Conservation (phyloP, 1,284 basidiomycete species). For the Ustilago sp. region DNA sequence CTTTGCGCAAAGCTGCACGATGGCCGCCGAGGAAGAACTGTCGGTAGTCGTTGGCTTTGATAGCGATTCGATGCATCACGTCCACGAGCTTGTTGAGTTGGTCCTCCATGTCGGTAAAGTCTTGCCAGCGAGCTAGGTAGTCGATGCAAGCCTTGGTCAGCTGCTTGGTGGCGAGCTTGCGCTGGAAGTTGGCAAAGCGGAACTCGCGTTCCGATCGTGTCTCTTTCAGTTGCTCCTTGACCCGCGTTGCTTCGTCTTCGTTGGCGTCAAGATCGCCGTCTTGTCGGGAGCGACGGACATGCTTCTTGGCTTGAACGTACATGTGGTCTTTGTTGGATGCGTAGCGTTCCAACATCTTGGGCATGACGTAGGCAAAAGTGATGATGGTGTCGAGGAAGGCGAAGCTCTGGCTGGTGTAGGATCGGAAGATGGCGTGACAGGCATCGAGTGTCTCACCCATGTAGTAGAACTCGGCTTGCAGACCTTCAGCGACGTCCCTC, state of each 20-base stretch:
- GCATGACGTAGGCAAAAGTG: constrained; percentile 63
- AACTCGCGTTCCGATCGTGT: constrained; percentile 61
- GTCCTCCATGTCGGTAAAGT: constrained; percentile 50
- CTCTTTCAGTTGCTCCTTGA: constrained; percentile 47
- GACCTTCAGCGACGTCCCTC: constrained; percentile 58
- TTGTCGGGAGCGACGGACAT: constrained; percentile 46
- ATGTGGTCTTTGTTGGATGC: constrained; percentile 62
- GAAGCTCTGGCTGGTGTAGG: constrained; percentile 65
- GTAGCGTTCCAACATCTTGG: constrained; percentile 66
- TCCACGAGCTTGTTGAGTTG: constrained; percentile 61
- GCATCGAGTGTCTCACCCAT: constrained; percentile 63
- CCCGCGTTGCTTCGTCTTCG: constrained; percentile 46
- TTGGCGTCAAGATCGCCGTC: constrained; percentile 48
- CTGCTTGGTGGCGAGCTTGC: constrained; percentile 57
- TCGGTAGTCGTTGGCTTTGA: constrained; percentile 58
- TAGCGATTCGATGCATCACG: constrained; percentile 63
- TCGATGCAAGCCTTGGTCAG: constrained; percentile 61
- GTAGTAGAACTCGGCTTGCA: constrained; percentile 67
- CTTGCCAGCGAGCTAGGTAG: constrained; percentile 62
- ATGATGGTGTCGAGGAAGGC: constrained; percentile 62
- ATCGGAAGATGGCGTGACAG: constrained; percentile 54
- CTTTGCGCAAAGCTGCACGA: constrained; percentile 43
- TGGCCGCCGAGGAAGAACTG: constrained; percentile 56
- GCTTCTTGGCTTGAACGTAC: constrained; percentile 61
- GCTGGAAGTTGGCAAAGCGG: constrained; percentile 64